Percentiles rank a stretch among this genome's conserved stretches.
Evolutionary conservation across 2,329 filamentous ascomycete genomes (phyloP).

Genomic region (Verticillium nubilum): DNA sequence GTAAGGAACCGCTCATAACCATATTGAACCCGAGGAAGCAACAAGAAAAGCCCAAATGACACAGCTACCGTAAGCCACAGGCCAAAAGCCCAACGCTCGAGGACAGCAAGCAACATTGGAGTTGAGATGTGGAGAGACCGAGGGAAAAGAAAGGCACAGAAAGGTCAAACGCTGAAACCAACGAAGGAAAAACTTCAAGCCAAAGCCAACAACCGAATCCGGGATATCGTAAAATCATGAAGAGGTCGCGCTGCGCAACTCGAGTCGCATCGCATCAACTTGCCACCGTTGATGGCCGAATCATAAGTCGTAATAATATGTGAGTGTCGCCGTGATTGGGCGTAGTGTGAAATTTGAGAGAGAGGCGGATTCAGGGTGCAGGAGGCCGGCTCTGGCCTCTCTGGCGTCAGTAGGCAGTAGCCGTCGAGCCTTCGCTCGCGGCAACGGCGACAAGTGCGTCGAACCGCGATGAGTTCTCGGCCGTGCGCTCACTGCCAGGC

Average conservation of each 20-base stretch:
- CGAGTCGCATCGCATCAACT: neutral
- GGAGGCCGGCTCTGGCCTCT: neutral
- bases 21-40: neutral
- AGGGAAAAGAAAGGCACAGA: neutral
- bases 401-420: slow-evolving; percentile 28
- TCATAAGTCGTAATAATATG: neutral
- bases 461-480: slow-evolving; percentile 32
- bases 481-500: slow-evolving; percentile 15
- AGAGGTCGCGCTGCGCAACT: neutral
- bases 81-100: neutral
- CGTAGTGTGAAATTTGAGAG: neutral
- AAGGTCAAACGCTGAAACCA: neutral
- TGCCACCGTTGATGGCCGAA: neutral
- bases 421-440: slow-evolving; percentile 36
- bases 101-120: neutral
- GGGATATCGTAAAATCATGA: slow-evolving; percentile 1
- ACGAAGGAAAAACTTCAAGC: neutral
- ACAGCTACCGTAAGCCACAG: too few relatives aligned
- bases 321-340: neutral
- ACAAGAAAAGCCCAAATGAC: neutral
- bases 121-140: neutral
- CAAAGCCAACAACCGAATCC: neutral
- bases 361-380: neutral
- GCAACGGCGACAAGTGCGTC: slow-evolving; percentile 39
- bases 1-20: neutral